Evolutionary conservation across 495 filamentous ascomycete species (phyloP).

Genomic region (Cercophora sp.): DNA sequence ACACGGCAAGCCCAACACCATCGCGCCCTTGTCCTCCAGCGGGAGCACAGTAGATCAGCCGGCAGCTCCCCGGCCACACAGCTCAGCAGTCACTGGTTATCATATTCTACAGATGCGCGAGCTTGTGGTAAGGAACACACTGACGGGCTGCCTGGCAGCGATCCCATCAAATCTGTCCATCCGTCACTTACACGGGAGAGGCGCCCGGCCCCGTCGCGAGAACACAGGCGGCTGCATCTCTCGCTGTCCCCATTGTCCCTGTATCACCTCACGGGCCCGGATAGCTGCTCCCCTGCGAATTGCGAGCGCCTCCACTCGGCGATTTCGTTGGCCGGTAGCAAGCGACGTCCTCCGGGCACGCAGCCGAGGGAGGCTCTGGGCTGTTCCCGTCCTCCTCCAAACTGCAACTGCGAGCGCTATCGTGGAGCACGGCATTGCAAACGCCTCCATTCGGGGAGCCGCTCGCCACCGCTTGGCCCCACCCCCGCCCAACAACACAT

Average conservation of each 20-base stretch:
- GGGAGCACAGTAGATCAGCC: not conserved
- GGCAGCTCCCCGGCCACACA: too few species aligned
- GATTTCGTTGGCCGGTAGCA: constrained; percentile 5
- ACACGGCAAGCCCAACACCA: constrained; percentile 1
- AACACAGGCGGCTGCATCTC: constrained; percentile 9
- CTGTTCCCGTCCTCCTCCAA: too few species aligned
- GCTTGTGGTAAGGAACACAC: too few species aligned
- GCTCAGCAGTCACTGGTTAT: too few species aligned
- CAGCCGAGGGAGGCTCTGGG: too few species aligned
- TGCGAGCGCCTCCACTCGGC: not conserved
- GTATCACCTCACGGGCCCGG: constrained; percentile 16
- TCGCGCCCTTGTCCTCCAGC: not conserved
- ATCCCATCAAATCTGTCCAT: not conserved
- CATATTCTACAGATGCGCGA: too few species aligned
- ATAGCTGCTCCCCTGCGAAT: constrained; percentile 13
- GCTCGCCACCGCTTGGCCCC: too few species aligned
- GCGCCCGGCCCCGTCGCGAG: not conserved
- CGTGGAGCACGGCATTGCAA: too few species aligned
- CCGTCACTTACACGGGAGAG: not conserved
- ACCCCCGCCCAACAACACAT: too few species aligned
- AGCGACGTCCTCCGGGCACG: constrained; percentile 7
- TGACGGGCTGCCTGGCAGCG: too few species aligned
- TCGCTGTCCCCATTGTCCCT: constrained; percentile 9
- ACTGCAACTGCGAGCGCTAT: not conserved
- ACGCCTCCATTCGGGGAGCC: too few species aligned